Evolutionary conservation across 805 yeast genomes (phyloP), one percentile per base, ranked within the genome.

Genomic region (Candida maris): DNA sequence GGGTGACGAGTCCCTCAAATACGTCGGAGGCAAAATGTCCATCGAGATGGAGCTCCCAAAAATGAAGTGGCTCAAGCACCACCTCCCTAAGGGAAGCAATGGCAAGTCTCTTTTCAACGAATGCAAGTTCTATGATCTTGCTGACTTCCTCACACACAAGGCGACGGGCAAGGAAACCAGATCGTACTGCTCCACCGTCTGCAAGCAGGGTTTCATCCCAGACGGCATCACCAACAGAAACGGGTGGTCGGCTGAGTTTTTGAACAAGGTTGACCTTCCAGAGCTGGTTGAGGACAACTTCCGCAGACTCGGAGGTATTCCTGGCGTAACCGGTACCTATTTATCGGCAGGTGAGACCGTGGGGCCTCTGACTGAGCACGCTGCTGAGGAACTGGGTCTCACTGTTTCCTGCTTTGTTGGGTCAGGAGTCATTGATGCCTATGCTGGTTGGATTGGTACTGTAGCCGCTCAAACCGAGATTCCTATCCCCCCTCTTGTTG

Each of bases 371-470:
- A 68, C 76, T 14, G 65, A 65, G 19, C 51, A 64, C 27, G 76
- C 96, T 4, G 97, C 97, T 16, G 73, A 70, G 28, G 88, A 86
- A 37, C 70, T 93, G 52, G 97, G 97, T 8, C 71, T 93, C 44
- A 75, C 93, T 7, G 73, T 83, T 16, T 70, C 71, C 35, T 84
- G 94, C 63, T 76, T 79, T 21, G 97, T 93, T 27, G 97, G 96
- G 6, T 81, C 94, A 1, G 97, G 96, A 56, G 95, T 93, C 25
- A 93, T 93, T 56, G 98, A 93, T 59, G 97, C 97, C 5, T 93
- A 93, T 57, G 95, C 97, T 4, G 98, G 98, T 30, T 93, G 97
- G 97, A 77, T 93, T 38, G 98, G 98, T 38, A 93, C 97, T 1
- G 96, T 91, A 41, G 98, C 97, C 19, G 95, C 95, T 1, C 79